Conservation (phyloP, 805 yeast genomes). For the Wickerhamiella lipophila region DNA sequence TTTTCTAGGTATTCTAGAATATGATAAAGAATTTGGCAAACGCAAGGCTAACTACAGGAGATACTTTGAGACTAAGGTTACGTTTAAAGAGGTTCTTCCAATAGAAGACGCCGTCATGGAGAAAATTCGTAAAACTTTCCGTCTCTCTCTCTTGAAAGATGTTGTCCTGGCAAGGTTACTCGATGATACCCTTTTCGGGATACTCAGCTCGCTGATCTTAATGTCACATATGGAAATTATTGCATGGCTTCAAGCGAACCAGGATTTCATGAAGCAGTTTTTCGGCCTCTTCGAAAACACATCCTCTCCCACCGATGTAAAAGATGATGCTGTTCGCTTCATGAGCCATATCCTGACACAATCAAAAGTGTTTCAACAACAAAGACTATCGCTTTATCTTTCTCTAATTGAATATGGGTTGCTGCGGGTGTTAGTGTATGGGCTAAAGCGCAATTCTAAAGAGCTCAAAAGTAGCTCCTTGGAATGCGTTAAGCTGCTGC, state of each 20-base stretch:
- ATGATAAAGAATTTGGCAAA: conserved; percentile 72
- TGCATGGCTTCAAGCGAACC: conserved; percentile 40
- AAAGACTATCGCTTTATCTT: conserved; percentile 54
- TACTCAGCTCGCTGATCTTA: conserved; percentile 55
- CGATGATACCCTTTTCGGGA: conserved; percentile 65
- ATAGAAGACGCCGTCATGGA: conserved; percentile 39
- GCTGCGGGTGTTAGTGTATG: conserved; percentile 56
- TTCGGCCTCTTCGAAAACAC: conserved; percentile 41
- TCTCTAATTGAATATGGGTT: conserved; percentile 55
- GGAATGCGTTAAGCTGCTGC: conserved; percentile 64
- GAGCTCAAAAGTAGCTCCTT: conserved; percentile 57
- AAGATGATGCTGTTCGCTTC: conserved; percentile 55
- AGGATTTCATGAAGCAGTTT: conserved; percentile 42
- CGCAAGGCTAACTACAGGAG: conserved; percentile 70
- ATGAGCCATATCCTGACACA: conserved; percentile 68
- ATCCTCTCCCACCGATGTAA: conserved; percentile 10
- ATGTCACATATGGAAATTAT: conserved; percentile 57
- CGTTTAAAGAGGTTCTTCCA: conserved; percentile 62
- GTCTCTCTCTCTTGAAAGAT: conserved; percentile 71
- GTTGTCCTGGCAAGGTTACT: conserved; percentile 69
- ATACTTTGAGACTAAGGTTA: conserved; percentile 42
- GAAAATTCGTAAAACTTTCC: conserved; percentile 56
- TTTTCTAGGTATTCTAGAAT: conserved; percentile 70
- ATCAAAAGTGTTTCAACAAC: conserved; percentile 51
- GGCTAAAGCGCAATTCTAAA: conserved; percentile 41